A percentile compares a stretch with the other conserved stretches of the same genome.
Conservation (phyloP, 2,329 filamentous ascomycete genomes). For the Aspergillus piperis region DNA sequence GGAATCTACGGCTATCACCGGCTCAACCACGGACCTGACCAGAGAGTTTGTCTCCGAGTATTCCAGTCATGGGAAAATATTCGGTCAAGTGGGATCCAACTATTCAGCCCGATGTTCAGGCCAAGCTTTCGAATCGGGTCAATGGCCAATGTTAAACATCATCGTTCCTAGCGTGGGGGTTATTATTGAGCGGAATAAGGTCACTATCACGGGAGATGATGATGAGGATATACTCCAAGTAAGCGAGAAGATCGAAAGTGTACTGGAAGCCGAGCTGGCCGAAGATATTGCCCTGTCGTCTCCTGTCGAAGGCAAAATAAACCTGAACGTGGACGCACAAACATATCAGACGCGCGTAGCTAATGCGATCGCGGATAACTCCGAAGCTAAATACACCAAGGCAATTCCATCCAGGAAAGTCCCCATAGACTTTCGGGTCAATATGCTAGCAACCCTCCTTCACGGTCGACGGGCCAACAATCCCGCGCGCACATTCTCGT, state of each 20-base stretch:
- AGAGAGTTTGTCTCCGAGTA: conserved; percentile 11
- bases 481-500: conserved; percentile 17
- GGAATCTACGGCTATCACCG: not conserved
- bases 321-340: not conserved
- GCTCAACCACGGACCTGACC: conserved; percentile 1
- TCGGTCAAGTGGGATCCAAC: conserved; percentile 21
- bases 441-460: conserved; percentile 20
- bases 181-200: not conserved
- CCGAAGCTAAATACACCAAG: conserved; percentile 14
- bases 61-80: conserved; percentile 4
- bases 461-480: conserved; percentile 16
- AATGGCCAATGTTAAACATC: conserved; percentile 14
- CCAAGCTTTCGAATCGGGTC: conserved; percentile 6
- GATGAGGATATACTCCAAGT: not conserved
- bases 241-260: not conserved
- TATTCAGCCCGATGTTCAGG: conserved; percentile 15
- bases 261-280: too few species aligned
- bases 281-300: not conserved
- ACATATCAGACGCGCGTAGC: conserved; percentile 3
- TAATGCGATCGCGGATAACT: conserved; percentile 10
- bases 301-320: not conserved
- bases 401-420: conserved; percentile 18
- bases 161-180: conserved; percentile 11
- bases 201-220: not conserved
- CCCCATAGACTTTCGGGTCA: not conserved